Evolutionary conservation across 495 filamentous ascomycete species (phyloP), one percentile per base, ranked within the genome.

Genomic region (Neohortaea acidophila): DNA sequence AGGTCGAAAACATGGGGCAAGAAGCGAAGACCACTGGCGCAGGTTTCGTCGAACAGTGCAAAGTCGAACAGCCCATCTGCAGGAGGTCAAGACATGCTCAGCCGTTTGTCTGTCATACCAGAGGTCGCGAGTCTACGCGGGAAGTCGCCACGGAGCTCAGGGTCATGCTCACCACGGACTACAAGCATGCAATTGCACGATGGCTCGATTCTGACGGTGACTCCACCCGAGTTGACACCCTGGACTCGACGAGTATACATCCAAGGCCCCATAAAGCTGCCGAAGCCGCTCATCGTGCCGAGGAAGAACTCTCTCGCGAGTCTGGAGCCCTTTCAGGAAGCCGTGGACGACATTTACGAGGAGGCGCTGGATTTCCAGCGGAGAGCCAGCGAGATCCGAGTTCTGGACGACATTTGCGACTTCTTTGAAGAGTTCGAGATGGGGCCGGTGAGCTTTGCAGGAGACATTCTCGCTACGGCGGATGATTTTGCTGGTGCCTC

Each of bases 321-420:
- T 27, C 32, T 52, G 9, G 46, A 52, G 12, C 36, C 45, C 13
- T 52, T 52, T 21, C 49, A 52, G 33, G 45, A 52, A 10, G 42
- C 35, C 9, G 38, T 52, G 26, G 49, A 52, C 21, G 15, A 32
- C 12, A 30, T 41, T 7, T 43, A 45, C 21, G 40, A 52, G 35
- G 30, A 49, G 13, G 41, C 37, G 0, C 29, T 44, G 14, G 14
- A 17, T 11, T 25, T 52, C 4, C 36, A 45, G 2, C 26, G 49
- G 11, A 26, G 46, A 10, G 24, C 32, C 2, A 46, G 38, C 30
- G 49, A 49, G 13, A 46, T 49, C 21, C 38, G 37, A n/a, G 28
- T 38, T 2, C 24, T 49, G 4, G 49, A 52, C 10, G 49, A 52
- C 24, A 34, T 49, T 28, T 40, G 45, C 35, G 49, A 49, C 13